Base-by-base conservation (phyloP, 805 yeast genomes). In the Priceomyces haplophilus region DNA sequence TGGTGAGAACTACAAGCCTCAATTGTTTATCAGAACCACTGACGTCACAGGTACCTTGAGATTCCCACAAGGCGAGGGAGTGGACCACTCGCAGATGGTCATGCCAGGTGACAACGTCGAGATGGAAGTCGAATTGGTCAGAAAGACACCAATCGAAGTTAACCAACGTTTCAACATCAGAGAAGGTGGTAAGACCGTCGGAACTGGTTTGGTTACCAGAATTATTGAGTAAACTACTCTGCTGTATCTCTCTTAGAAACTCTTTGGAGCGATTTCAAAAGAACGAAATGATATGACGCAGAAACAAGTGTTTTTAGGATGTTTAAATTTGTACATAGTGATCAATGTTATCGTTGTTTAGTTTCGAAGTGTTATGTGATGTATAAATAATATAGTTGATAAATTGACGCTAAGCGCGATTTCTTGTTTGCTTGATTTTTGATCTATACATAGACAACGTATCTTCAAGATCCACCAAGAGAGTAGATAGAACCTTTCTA, bases 111-210 rank as follows among this genome's bases (percentile, higher is more conserved):
- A 93, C 79, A 93, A 93, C 72, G 80, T 89, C 51, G 99, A 93
- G 79, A 88, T 93, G 96, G 82, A 81, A 62, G 87, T 91, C 65
- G 85, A 85, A 65, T 78, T 91, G 64, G 83, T 85, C 51, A 87
- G 80, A 75, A 93, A 96, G 67, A 87, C 95, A 55, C 95, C 98
- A 49, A 62, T 93, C 52, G 99, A 93, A 79, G 83, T 85, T 59
- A 95, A 95, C 69, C 97, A 90, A 79, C 87, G 98, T 75, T 93
- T 93, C 85, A 93, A 93, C 83, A 79, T 93, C 69, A 93, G 99
- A 83, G 99, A 93, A 78, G 97, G 98, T 75, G 97, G 97, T 68
- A 87, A 85, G 77, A 93, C 99, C 53, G 97, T 93, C 55, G 99
- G 97, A 72, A 93, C 99, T 55, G 99, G 99, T 78, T 76, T 93